Evolutionary conservation across 495 filamentous ascomycete species (phyloP), one percentile per base, ranked within the genome.

Genomic region (Daldinia loculata): DNA sequence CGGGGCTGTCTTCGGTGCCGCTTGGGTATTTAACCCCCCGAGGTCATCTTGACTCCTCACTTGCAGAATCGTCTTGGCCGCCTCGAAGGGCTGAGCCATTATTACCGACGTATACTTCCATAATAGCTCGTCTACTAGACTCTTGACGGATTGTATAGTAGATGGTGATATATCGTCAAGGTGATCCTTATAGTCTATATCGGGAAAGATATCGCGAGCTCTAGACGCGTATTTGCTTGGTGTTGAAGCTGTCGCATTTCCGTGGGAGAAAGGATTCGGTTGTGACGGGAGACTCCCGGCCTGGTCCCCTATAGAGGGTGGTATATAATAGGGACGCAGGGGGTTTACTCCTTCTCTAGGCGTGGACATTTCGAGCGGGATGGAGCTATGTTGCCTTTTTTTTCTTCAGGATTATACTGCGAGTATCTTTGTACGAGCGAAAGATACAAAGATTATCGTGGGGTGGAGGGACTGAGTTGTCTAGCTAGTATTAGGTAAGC

Each of bases 81-180:
- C 93, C 80, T 98, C 94, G 78, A 98, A 97, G 22, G 95, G 95
- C 77, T 98, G 95, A n/a, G 92, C 89, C 68, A 96, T 87, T 70
- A 97, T 76, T 17, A 95, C 87, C 66, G 89, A 89, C 32, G 87
- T 89, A 79, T 99, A 99, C 74, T 93, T 94, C 84, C 93, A 92
- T 77, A 94, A 69, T 56, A 94, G 88, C 73, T 93, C 89, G 76
- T 97, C 92, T 32, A 96, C 67, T 30, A 93, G 80, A 55, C 87
- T 88, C 68, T 89, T 90, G 24, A 93, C 80, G 59, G 90, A 89
- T 67, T 91, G 90, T 32, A 91, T 83, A 12, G 90, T 84, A 17
- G 91, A 91, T 1, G 92, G 91, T 8, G 91, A 92, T 9, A 88
- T 83, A 34, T 97, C 93, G 9, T 89, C 84, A 1, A 98, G 80